Evolutionary conservation across 2,329 filamentous ascomycete genomes (phyloP), one percentile per base, ranked within the genome.

Genomic region (Microsporum ferrugineum): DNA sequence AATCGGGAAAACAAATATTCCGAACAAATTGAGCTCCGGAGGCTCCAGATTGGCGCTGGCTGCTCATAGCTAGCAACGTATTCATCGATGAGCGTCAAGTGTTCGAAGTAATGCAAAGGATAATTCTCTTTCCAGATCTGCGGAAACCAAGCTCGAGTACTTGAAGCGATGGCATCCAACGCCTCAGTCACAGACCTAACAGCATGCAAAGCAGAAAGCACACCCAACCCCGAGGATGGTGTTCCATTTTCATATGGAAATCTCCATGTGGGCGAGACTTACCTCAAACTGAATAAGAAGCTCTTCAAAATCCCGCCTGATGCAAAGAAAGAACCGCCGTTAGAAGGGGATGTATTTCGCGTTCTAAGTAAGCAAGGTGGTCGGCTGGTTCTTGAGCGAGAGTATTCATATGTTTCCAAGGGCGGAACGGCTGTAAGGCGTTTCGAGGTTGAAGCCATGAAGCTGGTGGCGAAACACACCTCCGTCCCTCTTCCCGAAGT

Each of bases 121-220:
- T 60, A 56, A 60, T 60, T 60, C 59, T 60, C 59, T 60, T 60
- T 57, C 47, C 45, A 55, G 31, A 45, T 60, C 47, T 56, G 59
- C 47, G 43, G 34, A 60, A 56, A 43, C 49, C 59, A 60, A 60
- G 8, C 17, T 23, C 8, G 33, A 56, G 59, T 57, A 57, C 59
- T 23, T 12, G 59, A 60, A 60, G 2, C 59, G 33, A 60, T 60
- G 59, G 29, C 59, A 17, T 60, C 59, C 59, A 60, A 60, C 59
- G 49, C 59, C 36, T 60, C 59, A 60, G 43, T 41, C 49, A 31
- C 47, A 17, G 59, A 31, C 47, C 43, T 43, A 60, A 56, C 43
- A 56, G 59, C 43, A 1, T 60, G 17, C 47, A 60, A 56, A 60
- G 57, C 59, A 56, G 36, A 41, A 53, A 60, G 59, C 51, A 56